Evolutionary conservation across 2,329 filamentous ascomycete species (phyloP), one percentile per base, ranked within the genome.

Genomic region (Talaromyces sp.): DNA sequence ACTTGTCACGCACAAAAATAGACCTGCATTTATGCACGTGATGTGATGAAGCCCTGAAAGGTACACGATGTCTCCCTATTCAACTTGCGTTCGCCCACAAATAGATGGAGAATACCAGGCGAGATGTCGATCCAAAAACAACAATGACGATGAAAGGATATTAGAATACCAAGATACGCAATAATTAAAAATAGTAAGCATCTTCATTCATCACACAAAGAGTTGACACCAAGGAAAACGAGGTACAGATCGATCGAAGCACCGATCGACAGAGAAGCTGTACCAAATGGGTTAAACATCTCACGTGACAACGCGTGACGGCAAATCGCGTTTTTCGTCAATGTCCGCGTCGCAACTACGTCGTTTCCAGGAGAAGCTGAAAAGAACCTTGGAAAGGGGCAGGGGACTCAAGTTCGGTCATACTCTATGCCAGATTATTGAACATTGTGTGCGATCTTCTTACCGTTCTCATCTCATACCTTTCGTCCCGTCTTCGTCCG

Each of bases 261-360:
- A 39, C 24, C 37, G 10, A 27, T 57, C 54, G 11, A 19, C n/a
- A 41, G 24, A 14, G 16, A 19, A 22, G 39, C 10, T 47, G 57
- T 60, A 60, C 57, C 3, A 19, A 50, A 16, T 27, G 5, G 41
- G 24, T 61, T 31, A 61, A 35, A 43, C 45, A 3, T 4, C 22
- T 59, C 59, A 61, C 59, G 59, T 61, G 59, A 61, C 19, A 22
- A 11, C 59, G 59, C 59, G 59, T 47, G 41, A 16, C 59, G 22
- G 56, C 27, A 61, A 50, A 61, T 50, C 59, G 59, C 59, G 59
- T 37, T 39, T 61, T 56, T 56, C 41, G 16, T 10, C 13, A 8
- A 7, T 59, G 37, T 50, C 27, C 59, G 56, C 56, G 56, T 59
- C 37, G 56, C 33, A 35, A 54, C 50, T 54, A 54, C 52, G 33